These are phyloP conservation scores for Chlorella vulgaris DNA, from an alignment of 139 green algal genomes.

Conservation along the genomic window DNA sequence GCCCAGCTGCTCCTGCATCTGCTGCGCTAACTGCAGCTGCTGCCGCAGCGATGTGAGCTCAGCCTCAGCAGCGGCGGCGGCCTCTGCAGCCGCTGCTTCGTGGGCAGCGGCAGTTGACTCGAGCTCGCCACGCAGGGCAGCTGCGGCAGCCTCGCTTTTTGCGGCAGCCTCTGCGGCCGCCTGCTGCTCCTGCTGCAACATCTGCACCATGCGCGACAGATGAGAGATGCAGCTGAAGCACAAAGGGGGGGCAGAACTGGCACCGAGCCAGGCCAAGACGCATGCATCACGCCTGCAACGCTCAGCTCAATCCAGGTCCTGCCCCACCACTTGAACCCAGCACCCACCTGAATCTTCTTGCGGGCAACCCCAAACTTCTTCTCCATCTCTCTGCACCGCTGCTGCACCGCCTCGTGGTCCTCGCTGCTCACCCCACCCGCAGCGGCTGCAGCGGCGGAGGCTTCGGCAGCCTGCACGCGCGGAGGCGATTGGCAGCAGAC, in stretches of 20 bases:
- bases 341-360: conserved; percentile 36
- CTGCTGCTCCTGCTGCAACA: conserved; percentile 31
- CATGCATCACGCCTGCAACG: too few relatives aligned
- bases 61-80: conserved; percentile 7
- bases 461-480: conserved; percentile 11
- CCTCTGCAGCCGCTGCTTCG: conserved; percentile 1
- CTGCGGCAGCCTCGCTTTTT: background rate
- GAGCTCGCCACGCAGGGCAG: background rate
- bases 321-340: background rate
- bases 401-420: conserved; percentile 4
- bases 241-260: background rate
- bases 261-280: background rate
- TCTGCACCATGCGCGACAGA: background rate
- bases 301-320: too few relatives aligned
- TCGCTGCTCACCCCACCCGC: background rate
- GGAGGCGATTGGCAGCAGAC: background rate
- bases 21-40: conserved; percentile 30
- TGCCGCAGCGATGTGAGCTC: conserved; percentile 4
- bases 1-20: conserved; percentile 12
- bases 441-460: background rate
- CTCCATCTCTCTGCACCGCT: conserved; percentile 24
- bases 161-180: conserved; percentile 9
- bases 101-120: background rate
- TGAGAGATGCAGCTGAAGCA: background rate
- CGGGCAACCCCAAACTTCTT: conserved; percentile 40